Conservation (phyloP, 495 filamentous ascomycete species). For the Aspergillus ostianus region DNA sequence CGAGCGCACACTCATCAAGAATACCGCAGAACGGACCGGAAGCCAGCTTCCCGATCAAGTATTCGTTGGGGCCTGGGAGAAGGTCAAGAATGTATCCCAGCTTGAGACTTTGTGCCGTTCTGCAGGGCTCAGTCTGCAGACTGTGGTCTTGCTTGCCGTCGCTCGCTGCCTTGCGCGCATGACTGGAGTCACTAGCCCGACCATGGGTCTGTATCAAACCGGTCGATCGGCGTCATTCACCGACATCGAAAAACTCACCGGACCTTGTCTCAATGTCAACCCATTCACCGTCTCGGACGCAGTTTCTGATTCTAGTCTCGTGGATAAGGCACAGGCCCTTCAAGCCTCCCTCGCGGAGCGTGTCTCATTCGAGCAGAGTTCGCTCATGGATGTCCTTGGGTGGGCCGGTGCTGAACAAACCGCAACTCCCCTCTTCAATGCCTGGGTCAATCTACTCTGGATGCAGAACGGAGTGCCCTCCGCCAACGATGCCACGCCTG, state of each 20-base stretch:
- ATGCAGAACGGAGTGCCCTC: conserved; percentile 21
- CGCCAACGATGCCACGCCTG: conserved; percentile 5
- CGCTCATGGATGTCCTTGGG: conserved; percentile 23
- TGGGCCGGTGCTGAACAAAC: conserved; percentile 14
- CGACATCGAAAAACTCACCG: conserved; percentile 21
- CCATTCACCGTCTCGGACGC: conserved; percentile 23
- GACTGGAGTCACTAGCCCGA: conserved; percentile 21
- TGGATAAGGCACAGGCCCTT: conserved; percentile 19
- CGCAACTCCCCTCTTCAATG: conserved; percentile 28
- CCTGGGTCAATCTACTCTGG: conserved; percentile 38
- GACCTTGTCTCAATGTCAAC: conserved; percentile 32
- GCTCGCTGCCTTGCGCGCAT: conserved; percentile 25
- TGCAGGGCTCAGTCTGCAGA: conserved; percentile 23
- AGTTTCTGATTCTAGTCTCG: neutral
- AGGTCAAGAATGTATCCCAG: conserved; percentile 20
- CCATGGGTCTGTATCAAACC: conserved; percentile 35
- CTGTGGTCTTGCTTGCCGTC: conserved; percentile 29
- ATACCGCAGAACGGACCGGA: neutral
- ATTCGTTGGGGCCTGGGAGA: conserved; percentile 25
- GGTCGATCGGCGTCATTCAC: conserved; percentile 28
- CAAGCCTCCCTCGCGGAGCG: conserved; percentile 28
- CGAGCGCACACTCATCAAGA: conserved; percentile 18
- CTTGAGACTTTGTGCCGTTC: conserved; percentile 21
- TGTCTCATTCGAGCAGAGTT: conserved; percentile 33
- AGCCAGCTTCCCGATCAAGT: conserved; percentile 12